Evolutionary conservation across 2,329 filamentous ascomycete genomes (phyloP).

Genomic region (Phyllachora maydis): DNA sequence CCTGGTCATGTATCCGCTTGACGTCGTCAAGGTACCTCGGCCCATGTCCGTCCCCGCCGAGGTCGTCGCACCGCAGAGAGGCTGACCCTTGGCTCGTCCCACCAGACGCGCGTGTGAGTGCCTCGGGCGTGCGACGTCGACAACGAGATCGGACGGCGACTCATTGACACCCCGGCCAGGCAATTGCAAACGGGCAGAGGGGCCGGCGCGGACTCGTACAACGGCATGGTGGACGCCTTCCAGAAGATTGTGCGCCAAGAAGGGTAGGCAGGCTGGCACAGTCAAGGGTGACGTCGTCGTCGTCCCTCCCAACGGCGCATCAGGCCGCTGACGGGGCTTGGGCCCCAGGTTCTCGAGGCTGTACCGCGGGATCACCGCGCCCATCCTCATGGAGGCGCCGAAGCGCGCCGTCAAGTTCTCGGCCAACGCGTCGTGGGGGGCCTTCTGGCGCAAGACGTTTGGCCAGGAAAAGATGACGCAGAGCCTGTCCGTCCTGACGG

Average conservation of each 20-base stretch:
- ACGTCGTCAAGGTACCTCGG: constrained; percentile 98
- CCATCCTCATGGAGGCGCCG: constrained; percentile 64
- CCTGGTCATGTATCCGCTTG: constrained; percentile 78
- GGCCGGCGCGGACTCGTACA: constrained; percentile 68
- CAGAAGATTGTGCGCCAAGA: constrained; percentile 91
- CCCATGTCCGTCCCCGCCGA: too few species aligned
- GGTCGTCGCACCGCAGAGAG: too few species aligned
- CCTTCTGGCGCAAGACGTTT: constrained; percentile 78
- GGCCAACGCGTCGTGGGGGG: constrained; percentile 95
- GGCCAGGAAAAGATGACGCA: constrained; percentile 78
- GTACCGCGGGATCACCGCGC: constrained; percentile 88
- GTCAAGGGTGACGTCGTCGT: too few species aligned
- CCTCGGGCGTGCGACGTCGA: constrained; percentile 1
- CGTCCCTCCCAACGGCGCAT: background rate
- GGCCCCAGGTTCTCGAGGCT: constrained; percentile 60
- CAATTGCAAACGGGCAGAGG: constrained; percentile 66
- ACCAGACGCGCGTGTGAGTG: constrained; percentile 39
- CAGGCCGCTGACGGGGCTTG: constrained; percentile 1
- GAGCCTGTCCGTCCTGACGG: constrained; percentile 75
- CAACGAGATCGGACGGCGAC: constrained; percentile 2
- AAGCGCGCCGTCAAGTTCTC: constrained; percentile 98
- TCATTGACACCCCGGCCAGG: constrained; percentile 21
- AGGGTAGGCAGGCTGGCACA: constrained; percentile 64
- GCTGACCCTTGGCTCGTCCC: too few species aligned
- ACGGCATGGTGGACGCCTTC: constrained; percentile 96